Base-by-base conservation (phyloP, 2,329 filamentous ascomycete genomes). In the Cadophora sp. region DNA sequence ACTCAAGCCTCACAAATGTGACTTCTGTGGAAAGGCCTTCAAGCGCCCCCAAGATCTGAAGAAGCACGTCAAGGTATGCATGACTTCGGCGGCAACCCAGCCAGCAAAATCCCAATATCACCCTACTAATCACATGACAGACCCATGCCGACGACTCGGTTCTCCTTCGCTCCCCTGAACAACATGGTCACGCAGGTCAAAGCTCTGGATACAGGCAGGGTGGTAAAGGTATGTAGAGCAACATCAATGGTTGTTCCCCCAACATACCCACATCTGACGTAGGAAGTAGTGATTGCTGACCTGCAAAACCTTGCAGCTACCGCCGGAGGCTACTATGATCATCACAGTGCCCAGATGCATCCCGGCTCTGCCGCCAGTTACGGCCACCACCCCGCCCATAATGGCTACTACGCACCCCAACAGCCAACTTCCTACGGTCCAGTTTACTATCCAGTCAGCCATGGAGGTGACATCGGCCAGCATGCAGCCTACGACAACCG, bases 41-140 rank as follows among this genome's bases (percentile, higher is more conserved):
- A 99, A 99, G 88, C 92, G 96, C 41, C 96, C 96, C 2, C 96
- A 99, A 83, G 96, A 99, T 83, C 81, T 99, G 76, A 98, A 99
- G 89, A 99, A 99, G 84, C 96, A 99, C 79, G 94, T 98, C 81
- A 99, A 98, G 83, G 85, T 87, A 79, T 70, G 79, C 45, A 33
- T 16, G 16, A 9, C 18, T 13, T 24, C 8, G 6, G 27, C 27
- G 3, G 27, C 27, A 30, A 30, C 27, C 27, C 27, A 30, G 13
- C 36, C 8, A 18, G 30, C 11, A 33, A 5, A 36, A 51, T 24
- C 41, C 24, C 51, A 62, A 60, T 69, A 55, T 55, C 27, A 50
- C 43, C 24, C 24, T 63, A 39, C 75, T 79, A 65, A 78, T 58
- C 71, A 65, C 24, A 3, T 50, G 18, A 9, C 24, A 85, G 89